These are phyloP conservation scores for Colletotrichum godetiae DNA, from an alignment of 2,329 filamentous ascomycete species.

Conservation along the genomic window DNA sequence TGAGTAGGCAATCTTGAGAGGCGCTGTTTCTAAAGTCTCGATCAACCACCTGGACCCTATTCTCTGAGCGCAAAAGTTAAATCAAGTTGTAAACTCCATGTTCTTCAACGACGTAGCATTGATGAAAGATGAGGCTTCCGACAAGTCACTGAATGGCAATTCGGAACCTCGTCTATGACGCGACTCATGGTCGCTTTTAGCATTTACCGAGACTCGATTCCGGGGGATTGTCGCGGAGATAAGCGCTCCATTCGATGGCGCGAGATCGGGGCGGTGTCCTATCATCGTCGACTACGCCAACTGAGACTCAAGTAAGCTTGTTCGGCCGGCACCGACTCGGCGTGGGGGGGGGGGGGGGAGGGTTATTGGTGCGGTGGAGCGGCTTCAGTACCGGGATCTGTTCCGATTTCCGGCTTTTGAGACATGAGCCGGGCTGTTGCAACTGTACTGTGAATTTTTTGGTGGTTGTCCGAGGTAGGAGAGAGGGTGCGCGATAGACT, in stretches of 20 bases:
- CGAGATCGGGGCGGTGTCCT: slow-evolving; percentile 24
- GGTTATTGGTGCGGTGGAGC: background rate
- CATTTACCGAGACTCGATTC: background rate
- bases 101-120: background rate
- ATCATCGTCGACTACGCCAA: background rate
- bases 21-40: background rate
- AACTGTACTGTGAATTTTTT: background rate
- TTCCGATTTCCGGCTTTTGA: background rate
- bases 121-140: background rate
- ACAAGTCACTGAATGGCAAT: background rate
- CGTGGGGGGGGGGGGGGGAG: background rate
- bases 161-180: slow-evolving; percentile 3
- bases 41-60: background rate
- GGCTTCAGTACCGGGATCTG: background rate
- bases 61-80: background rate
- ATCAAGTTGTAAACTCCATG: background rate
- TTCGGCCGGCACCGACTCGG: slow-evolving; percentile 33
- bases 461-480: background rate
- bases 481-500: fast-evolving
- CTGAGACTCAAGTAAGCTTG: background rate
- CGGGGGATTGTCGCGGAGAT: slow-evolving; percentile 6
- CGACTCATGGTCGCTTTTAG: background rate
- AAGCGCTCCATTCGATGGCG: slow-evolving; percentile 9
- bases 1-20: background rate
- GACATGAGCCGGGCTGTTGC: background rate